These are phyloP conservation scores for Suhomyces prunicola DNA, from an alignment of 805 yeast genomes.

Conservation along the genomic window DNA sequence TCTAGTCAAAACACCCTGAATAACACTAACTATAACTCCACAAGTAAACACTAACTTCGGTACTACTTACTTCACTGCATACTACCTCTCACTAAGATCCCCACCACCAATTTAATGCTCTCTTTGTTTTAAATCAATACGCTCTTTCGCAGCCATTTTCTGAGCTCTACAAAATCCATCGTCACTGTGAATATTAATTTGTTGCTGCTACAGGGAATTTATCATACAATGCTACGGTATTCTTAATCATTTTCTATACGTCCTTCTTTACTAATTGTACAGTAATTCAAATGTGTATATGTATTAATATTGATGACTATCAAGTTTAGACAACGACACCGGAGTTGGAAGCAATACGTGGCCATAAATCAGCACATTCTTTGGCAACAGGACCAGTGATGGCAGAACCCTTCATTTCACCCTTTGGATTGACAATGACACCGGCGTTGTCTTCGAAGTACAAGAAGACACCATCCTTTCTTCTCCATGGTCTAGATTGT, in stretches of 20 bases:
- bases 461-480: conserved; percentile 99
- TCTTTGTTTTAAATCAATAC: not conserved
- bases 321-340: conserved; percentile 96
- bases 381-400: conserved; percentile 99
- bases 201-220: too few relatives aligned
- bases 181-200: too few relatives aligned
- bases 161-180: not conserved
- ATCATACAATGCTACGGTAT: too few relatives aligned
- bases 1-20: too few relatives aligned
- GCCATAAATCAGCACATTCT: conserved; percentile 99
- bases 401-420: conserved; percentile 99
- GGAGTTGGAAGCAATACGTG: conserved; percentile 99
- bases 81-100: not conserved
- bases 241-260: too few relatives aligned
- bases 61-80: not conserved
- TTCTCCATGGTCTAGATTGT: conserved; percentile 99
- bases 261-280: not conserved
- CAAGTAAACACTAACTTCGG: not conserved
- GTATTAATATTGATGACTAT: conserved; percentile 1
- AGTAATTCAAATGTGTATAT: conserved; percentile 1
- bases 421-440: conserved; percentile 99
- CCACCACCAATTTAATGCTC: not conserved
- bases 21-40: too few relatives aligned
- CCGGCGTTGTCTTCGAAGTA: conserved; percentile 99
- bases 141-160: not conserved